Base-by-base conservation (phyloP, 2,329 filamentous ascomycete genomes). In the Talaromyces verruculosus region DNA sequence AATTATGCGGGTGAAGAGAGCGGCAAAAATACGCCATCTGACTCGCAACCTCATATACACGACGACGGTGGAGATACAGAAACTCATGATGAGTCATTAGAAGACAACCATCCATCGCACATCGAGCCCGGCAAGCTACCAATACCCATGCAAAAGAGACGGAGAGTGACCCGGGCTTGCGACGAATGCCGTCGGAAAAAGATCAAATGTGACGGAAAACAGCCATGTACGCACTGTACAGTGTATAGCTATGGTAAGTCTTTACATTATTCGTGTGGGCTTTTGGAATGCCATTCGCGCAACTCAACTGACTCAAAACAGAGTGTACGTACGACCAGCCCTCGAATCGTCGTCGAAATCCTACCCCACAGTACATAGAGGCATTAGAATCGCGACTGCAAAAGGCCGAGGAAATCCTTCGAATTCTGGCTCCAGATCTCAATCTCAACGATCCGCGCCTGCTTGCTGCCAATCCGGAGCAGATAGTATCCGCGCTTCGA, bases 281-380 rank as follows among this genome's bases (percentile, higher is more conserved):
- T 19, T 19, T 19, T 19, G n/a, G n/a, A 19, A 7, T 35, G 30
- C 30, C 28, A 22, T 39, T 30, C 13, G 4, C 37, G 35, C 35
- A 41, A 22, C 22, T 19, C 43, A 37, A 41, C 64, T 45, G 37
- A 51, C 5, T 22, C 45, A 17, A 35, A 61, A 22, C 67, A 97
- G 93, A 96, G 76, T 97, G 93, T 78, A 96, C 93, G 33, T 97
- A 97, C 79, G 93, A 97, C 74, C 95, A 97, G 76, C 93, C 93
- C 13, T 97, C 93, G 28, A 97, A 97, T 77, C 87, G 93, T 70
- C 87, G 93, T 70, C 88, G 93, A 72, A 97, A 97, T 76, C 93
- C 93, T 25, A 91, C 92, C 30, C 93, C 93, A 19, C 92, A 96
- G 79, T 96, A 97, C 76, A 92, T 97, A 70, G 93, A 97, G 79